These are phyloP conservation scores for Fusarium xylarioides DNA, from an alignment of 2,329 filamentous ascomycete genomes.

Conservation along the genomic window DNA sequence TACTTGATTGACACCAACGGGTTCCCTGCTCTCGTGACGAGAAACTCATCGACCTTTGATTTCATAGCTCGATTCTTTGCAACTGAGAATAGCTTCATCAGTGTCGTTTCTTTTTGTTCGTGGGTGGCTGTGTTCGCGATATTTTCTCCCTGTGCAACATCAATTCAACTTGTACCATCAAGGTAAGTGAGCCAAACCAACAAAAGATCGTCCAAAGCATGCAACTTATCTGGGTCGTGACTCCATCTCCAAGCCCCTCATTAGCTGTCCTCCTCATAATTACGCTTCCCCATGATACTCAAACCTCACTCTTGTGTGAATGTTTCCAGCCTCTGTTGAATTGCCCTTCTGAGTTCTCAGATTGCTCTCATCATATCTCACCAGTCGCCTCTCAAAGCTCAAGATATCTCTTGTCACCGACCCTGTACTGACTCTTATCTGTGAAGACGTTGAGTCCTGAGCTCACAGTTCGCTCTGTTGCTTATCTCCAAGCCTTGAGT, in stretches of 20 bases:
- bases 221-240: conserved; percentile 20
- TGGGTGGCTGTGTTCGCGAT: not conserved
- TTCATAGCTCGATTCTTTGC: not conserved
- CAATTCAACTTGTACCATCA: conserved; percentile 1
- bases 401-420: not conserved
- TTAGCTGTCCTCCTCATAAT: conserved; percentile 6
- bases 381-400: not conserved
- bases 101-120: not conserved
- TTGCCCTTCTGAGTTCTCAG: not conserved
- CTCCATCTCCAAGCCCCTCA: conserved; percentile 33
- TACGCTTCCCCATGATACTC: not conserved
- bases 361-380: not conserved
- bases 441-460: conserved; percentile 1
- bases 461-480: not conserved
- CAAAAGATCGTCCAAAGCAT: conserved; percentile 16
- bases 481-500: not conserved
- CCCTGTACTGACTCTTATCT: not conserved
- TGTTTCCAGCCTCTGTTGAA: not conserved
- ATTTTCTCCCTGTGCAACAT: not conserved
- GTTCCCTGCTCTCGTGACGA: conserved; percentile 21
- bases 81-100: not conserved
- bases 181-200: conserved; percentile 21
- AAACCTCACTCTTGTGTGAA: not conserved
- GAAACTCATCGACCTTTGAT: not conserved
- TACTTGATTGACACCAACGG: not conserved